phyloP scores from a whole-genome alignment of 352 stramenopile genomes.

The Phytophthora colocasiae region DNA sequence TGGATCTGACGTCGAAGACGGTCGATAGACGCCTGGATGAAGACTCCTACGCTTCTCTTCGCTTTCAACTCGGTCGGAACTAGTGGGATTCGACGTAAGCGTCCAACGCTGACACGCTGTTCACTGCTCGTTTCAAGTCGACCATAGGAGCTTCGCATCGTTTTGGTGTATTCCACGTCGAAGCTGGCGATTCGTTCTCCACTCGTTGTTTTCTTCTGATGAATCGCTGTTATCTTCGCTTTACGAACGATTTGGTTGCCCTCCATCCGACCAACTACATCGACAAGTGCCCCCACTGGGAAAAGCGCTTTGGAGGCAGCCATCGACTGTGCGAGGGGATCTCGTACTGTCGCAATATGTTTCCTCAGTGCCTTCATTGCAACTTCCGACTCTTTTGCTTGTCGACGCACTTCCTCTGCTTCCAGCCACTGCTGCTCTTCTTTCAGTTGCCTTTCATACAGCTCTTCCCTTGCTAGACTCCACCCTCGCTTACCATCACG shows the following conservation, averaged over 20 bases:
- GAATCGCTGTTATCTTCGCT: slow-evolving; percentile 44
- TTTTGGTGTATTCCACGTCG: slow-evolving; percentile 53
- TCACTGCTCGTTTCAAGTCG: slow-evolving; percentile 20
- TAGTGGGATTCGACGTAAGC: slow-evolving; percentile 21
- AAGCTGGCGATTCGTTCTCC: slow-evolving; percentile 36
- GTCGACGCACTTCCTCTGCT: slow-evolving; percentile 20
- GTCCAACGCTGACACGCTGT: slow-evolving; percentile 15
- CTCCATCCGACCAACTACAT: slow-evolving; percentile 35
- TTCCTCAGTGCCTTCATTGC: slow-evolving; percentile 31
- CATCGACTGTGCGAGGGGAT: slow-evolving; percentile 29
- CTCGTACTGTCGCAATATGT: slow-evolving; percentile 13
- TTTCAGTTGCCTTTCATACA: slow-evolving; percentile 21
- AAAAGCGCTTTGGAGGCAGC: slow-evolving; percentile 48
- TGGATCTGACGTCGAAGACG: slow-evolving; percentile 36
- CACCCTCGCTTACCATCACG: slow-evolving; percentile 65
- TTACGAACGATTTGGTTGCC: slow-evolving; percentile 27
- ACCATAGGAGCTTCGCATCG: slow-evolving; percentile 26
- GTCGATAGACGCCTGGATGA: slow-evolving; percentile 47
- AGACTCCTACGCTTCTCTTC: slow-evolving; percentile 27
- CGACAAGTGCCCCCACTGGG: slow-evolving; percentile 48
- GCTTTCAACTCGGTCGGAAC: slow-evolving; percentile 7
- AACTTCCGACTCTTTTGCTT: slow-evolving; percentile 31
- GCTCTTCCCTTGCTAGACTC: slow-evolving; percentile 56
- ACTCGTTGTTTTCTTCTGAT: slow-evolving; percentile 24
- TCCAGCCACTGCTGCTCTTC: slow-evolving; percentile 30